A percentile compares a stretch with the other conserved stretches of the same genome.
These are phyloP conservation scores for Mycotypha africana DNA, from an alignment of 371 early-diverging fungal species.

Conservation along the genomic window DNA sequence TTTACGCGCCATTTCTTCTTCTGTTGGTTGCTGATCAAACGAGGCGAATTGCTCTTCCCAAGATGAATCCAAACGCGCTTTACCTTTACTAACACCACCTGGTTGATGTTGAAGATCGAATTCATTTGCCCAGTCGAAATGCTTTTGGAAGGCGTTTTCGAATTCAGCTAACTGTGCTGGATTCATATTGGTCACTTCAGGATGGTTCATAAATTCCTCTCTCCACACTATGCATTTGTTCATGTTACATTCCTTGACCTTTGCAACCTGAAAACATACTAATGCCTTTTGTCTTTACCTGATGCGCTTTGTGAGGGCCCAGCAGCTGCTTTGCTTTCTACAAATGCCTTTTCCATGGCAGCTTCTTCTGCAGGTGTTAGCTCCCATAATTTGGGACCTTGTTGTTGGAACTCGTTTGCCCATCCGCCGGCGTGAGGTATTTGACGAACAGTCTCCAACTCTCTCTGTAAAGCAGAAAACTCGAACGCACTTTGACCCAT, in stretches of 20 bases:
- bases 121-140: slow-evolving; percentile 62
- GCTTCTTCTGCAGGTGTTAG: slow-evolving; percentile 52
- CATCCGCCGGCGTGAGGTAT: slow-evolving; percentile 34
- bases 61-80: slow-evolving; percentile 35
- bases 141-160: slow-evolving; percentile 58
- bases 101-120: slow-evolving; percentile 35
- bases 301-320: slow-evolving; percentile 24
- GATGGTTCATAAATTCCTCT: slow-evolving; percentile 55
- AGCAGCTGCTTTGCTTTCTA: slow-evolving; percentile 36
- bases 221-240: slow-evolving; percentile 42
- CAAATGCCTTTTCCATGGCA: slow-evolving; percentile 57
- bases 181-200: slow-evolving; percentile 37
- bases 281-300: too few species aligned
- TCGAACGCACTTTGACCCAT: slow-evolving; percentile 27
- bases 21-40: slow-evolving; percentile 35
- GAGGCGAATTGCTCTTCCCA: slow-evolving; percentile 68
- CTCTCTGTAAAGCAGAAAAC: slow-evolving; percentile 48
- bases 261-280: too few species aligned
- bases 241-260: too few species aligned
- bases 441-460: slow-evolving; percentile 45
- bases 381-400: slow-evolving; percentile 50
- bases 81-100: slow-evolving; percentile 42
- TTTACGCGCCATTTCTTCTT: slow-evolving; percentile 44
- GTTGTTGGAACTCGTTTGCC: slow-evolving; percentile 50
- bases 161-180: slow-evolving; percentile 51